phyloP scores from a whole-genome alignment of 176 grass and related monocot genomes.

The Cenchrus fungigraminus region DNA sequence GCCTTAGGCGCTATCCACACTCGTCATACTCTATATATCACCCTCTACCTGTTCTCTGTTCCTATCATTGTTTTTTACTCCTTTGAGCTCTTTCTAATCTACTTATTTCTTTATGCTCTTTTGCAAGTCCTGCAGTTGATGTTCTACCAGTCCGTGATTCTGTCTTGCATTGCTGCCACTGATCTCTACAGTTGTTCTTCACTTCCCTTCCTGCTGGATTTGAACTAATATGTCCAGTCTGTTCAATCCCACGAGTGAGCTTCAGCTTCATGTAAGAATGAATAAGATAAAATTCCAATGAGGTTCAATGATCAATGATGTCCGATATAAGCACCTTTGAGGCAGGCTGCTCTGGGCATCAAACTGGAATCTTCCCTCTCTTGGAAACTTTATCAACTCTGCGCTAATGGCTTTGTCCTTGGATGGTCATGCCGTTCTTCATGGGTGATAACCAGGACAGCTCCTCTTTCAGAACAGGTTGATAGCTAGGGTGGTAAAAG shows the following conservation, averaged over 20 bases:
- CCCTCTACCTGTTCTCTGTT: no score
- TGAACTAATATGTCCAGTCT: not conserved
- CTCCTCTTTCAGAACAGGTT: not conserved
- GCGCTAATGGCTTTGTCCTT: slow-evolving; percentile 13
- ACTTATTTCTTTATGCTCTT: not conserved
- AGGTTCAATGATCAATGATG: slow-evolving; percentile 27
- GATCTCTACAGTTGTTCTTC: not conserved
- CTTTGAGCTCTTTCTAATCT: not conserved
- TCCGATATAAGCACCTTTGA: slow-evolving; percentile 34
- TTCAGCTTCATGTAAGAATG: not conserved
- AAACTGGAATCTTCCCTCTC: slow-evolving; percentile 19
- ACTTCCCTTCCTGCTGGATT: not conserved
- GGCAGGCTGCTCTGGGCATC: slow-evolving; percentile 14
- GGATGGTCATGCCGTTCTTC: slow-evolving; percentile 41
- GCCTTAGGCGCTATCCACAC: no score
- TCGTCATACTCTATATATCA: no score
- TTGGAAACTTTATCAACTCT: slow-evolving; percentile 1
- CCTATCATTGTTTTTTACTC: not conserved
- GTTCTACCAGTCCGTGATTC: not conserved
- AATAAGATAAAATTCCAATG: not conserved
- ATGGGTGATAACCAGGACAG: slow-evolving; percentile 42
- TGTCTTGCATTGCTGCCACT: not conserved
- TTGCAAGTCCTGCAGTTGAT: not conserved
- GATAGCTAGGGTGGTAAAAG: slow-evolving; percentile 8
- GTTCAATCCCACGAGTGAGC: no score